phyloP scores from a whole-genome alignment of 179 eudicot genomes.

The Pouteria campechiana region DNA sequence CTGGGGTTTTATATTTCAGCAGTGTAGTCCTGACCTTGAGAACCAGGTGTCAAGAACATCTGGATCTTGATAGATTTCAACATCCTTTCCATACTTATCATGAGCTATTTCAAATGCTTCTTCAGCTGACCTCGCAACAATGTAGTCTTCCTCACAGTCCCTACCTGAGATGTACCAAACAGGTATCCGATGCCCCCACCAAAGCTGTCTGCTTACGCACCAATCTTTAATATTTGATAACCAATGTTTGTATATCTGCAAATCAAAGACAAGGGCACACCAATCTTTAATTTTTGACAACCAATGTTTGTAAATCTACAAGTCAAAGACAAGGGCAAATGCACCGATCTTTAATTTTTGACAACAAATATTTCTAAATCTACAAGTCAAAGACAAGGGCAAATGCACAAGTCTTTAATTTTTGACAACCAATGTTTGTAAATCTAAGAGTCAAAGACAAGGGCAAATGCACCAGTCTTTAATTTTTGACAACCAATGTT shows the following conservation, averaged over 20 bases:
- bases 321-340: too few relatives aligned
- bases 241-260: slow-evolving; percentile 93
- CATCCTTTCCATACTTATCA: slow-evolving; percentile 67
- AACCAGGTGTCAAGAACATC: slow-evolving; percentile 99
- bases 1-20: too few relatives aligned
- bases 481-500: slow-evolving; percentile 93
- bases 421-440: too few relatives aligned
- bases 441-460: too few relatives aligned
- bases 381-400: too few relatives aligned
- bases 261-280: slow-evolving; percentile 6
- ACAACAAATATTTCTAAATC: too few relatives aligned
- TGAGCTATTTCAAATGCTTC: slow-evolving; percentile 82
- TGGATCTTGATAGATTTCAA: slow-evolving; percentile 87
- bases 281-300: too few relatives aligned
- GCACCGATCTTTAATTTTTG: too few relatives aligned
- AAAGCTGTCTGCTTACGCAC: slow-evolving; percentile 97
- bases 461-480: slow-evolving; percentile 99
- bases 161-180: slow-evolving; percentile 93
- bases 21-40: too few relatives aligned
- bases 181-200: slow-evolving; percentile 99
- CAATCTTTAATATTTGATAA: slow-evolving; percentile 94
- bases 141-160: slow-evolving; percentile 85
- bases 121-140: slow-evolving; percentile 69
- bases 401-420: too few relatives aligned
- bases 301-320: too few relatives aligned